Conservation (phyloP, 2,329 filamentous ascomycete genomes). For the Periglandula ipomoeae region DNA sequence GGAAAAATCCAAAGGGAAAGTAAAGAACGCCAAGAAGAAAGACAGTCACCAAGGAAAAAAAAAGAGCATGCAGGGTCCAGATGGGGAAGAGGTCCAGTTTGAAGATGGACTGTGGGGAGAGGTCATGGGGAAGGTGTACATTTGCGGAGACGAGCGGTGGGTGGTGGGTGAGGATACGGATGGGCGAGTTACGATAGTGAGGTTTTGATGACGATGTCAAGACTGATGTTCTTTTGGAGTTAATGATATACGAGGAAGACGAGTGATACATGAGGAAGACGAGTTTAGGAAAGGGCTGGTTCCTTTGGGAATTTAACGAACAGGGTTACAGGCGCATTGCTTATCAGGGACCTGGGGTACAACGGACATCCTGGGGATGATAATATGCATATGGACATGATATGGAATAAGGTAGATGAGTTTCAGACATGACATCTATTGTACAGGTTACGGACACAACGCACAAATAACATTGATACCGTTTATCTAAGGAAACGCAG, state of each 20-base stretch:
- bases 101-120: constrained; percentile 34
- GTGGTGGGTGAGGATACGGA: constrained; percentile 48
- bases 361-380: no score
- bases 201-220: constrained; percentile 33
- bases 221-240: neutral
- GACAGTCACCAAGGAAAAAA: constrained; percentile 10
- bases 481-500: constrained; percentile 4
- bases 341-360: no score
- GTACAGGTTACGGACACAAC: neutral
- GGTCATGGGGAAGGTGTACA: constrained; percentile 41
- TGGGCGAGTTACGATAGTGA: constrained; percentile 41
- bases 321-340: no score
- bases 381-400: no score
- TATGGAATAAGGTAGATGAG: neutral
- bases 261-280: neutral
- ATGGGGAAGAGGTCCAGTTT: constrained; percentile 21
- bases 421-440: neutral
- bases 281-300: neutral
- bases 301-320: neutral
- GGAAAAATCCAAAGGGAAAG: neutral
- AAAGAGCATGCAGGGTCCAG: neutral
- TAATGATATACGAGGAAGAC: no score
- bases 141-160: constrained; percentile 52
- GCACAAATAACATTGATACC: neutral
- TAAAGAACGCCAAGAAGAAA: neutral